Percentiles rank a stretch among this genome's conserved stretches.
phyloP scores from a whole-genome alignment of 352 stramenopile genomes.

The Phytopythium vexans region DNA sequence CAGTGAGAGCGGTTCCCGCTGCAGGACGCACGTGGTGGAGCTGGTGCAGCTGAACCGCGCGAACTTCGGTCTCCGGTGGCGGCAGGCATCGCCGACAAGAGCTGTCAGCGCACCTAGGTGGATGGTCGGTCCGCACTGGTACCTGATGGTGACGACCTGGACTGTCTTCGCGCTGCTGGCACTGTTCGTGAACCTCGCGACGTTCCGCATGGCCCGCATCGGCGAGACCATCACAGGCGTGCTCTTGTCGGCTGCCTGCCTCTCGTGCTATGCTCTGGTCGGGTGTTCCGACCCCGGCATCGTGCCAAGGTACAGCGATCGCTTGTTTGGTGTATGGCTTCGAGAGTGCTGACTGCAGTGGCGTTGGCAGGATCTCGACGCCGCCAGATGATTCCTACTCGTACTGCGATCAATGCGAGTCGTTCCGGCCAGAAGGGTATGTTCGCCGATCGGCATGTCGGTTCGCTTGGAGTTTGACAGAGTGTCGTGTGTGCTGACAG shows the following conservation, averaged over 20 bases:
- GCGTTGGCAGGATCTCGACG: conserved; percentile 21
- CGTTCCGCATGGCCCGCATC: conserved; percentile 29
- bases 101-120: conserved; percentile 35
- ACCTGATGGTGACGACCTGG: conserved; percentile 66
- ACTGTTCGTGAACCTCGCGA: conserved; percentile 46
- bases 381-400: conserved; percentile 59
- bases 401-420: conserved; percentile 79
- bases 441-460: conserved; percentile 6
- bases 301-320: conserved; percentile 45
- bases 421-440: conserved; percentile 67
- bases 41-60: conserved; percentile 49
- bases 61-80: conserved; percentile 59
- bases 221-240: conserved; percentile 47
- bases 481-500: conserved; percentile 22
- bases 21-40: conserved; percentile 23
- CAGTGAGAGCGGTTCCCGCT: not conserved
- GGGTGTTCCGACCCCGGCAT: conserved; percentile 75
- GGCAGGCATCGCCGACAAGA: conserved; percentile 1
- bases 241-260: conserved; percentile 50
- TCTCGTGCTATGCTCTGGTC: conserved; percentile 70
- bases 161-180: conserved; percentile 42
- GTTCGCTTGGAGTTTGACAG: not conserved
- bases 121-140: conserved; percentile 76
- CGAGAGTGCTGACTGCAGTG: conserved; percentile 3
- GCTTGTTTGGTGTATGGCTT: too few species aligned